A percentile compares a stretch with the other conserved stretches of the same genome.
Evolutionary conservation across 768 basidiomycete genomes (phyloP).

Genomic region (Asterophora lycoperdoides): DNA sequence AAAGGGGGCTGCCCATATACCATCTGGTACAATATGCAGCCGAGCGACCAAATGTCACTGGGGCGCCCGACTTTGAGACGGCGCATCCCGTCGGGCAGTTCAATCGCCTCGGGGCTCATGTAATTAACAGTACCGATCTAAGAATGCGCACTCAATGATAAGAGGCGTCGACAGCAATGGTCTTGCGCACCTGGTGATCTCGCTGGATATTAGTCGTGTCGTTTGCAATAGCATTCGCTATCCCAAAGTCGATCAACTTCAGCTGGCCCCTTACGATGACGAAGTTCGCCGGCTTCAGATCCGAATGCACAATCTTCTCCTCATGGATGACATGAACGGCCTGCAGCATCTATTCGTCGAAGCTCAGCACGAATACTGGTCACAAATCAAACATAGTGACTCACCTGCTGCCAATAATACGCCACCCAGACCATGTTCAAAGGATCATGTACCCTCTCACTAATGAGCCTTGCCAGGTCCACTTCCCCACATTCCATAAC

Average conservation of each 20-base stretch:
- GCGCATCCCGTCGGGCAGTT: constrained; percentile 79
- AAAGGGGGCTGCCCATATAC: constrained; percentile 94
- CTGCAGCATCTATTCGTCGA: constrained; percentile 76
- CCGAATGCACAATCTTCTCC: constrained; percentile 98
- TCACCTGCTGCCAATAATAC: constrained; percentile 95
- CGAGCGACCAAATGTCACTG: constrained; percentile 96
- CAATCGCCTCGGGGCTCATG: constrained; percentile 98
- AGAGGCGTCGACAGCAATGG: background rate
- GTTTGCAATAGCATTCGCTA: constrained; percentile 97
- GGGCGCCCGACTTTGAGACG: constrained; percentile 93
- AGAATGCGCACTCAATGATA: constrained; percentile 6
- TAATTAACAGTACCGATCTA: constrained; percentile 97
- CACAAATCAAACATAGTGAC: constrained; percentile 13
- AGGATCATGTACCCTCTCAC: constrained; percentile 78
- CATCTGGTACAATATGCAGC: constrained; percentile 99
- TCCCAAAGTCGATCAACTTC: constrained; percentile 99
- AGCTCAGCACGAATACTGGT: background rate
- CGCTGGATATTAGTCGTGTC: constrained; percentile 98
- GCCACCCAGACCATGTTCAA: constrained; percentile 93
- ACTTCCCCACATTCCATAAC: constrained; percentile 98
- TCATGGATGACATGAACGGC: constrained; percentile 98
- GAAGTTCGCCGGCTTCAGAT: constrained; percentile 98
- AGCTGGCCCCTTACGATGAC: constrained; percentile 92
- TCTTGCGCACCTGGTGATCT: constrained; percentile 74
- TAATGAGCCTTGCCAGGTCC: constrained; percentile 79